Evolutionary conservation across 352 stramenopile species (phyloP).

Genomic region (Globisporangium paroecandrum): DNA sequence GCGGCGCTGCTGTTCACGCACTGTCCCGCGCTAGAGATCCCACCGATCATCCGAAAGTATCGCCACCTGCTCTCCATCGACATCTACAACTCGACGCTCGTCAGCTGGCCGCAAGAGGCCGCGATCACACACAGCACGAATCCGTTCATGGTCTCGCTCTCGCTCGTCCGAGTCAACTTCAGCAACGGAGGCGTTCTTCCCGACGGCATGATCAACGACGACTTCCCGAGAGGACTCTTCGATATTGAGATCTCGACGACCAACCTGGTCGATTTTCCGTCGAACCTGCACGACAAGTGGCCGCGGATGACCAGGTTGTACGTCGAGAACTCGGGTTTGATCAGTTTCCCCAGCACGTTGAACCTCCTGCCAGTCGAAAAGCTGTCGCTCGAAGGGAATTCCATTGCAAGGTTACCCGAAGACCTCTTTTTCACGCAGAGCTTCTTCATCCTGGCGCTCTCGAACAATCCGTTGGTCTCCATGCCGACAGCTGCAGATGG

Average conservation of each 20-base stretch:
- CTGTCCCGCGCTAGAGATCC: slow-evolving; percentile 37
- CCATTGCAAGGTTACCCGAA: slow-evolving; percentile 19
- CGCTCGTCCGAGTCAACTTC: slow-evolving; percentile 46
- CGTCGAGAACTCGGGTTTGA: slow-evolving; percentile 21
- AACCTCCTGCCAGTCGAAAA: slow-evolving; percentile 21
- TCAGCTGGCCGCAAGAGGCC: slow-evolving; percentile 30
- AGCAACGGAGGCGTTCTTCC: slow-evolving; percentile 31
- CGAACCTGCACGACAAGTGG: slow-evolving; percentile 25
- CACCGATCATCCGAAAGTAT: slow-evolving; percentile 27
- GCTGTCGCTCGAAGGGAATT: slow-evolving; percentile 35
- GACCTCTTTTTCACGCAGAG: slow-evolving; percentile 20
- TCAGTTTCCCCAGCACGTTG: slow-evolving; percentile 4
- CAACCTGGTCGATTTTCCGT: slow-evolving; percentile 24
- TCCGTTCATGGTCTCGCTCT: slow-evolving; percentile 30
- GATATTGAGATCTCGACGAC: slow-evolving; percentile 33
- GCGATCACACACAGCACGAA: slow-evolving; percentile 38
- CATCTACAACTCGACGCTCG: slow-evolving; percentile 51
- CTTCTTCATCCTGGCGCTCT: slow-evolving; percentile 28
- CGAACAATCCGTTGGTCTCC: slow-evolving; percentile 24
- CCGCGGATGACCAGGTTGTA: slow-evolving; percentile 21
- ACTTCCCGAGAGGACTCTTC: slow-evolving; percentile 10
- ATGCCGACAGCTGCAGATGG: slow-evolving; percentile 21
- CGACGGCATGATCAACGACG: slow-evolving; percentile 23
- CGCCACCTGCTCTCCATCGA: slow-evolving; percentile 45
- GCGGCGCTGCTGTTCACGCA: slow-evolving; percentile 43